Evolutionary conservation across 1,284 basidiomycete genomes (phyloP).

Genomic region (Ganoderma sp.): DNA sequence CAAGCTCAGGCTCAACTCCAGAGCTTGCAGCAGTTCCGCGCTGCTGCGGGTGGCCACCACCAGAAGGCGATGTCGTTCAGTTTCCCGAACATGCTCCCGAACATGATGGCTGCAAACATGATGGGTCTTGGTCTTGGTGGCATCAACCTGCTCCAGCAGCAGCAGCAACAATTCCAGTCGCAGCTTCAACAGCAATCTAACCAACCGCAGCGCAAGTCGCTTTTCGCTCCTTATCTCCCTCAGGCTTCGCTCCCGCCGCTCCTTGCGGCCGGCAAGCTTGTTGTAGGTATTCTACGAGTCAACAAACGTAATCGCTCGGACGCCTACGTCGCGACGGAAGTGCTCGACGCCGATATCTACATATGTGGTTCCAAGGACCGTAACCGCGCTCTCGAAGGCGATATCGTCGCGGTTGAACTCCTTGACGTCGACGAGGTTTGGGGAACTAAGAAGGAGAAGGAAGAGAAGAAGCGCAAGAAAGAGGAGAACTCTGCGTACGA

Average conservation of each 20-base stretch:
- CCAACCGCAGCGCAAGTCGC: conserved; percentile 95
- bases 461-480: conserved; percentile 99
- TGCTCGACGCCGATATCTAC: conserved; percentile 98
- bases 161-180: conserved; percentile 89
- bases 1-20: conserved; percentile 97
- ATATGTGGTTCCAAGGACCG: conserved; percentile 99
- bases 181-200: conserved; percentile 89
- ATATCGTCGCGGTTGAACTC: conserved; percentile 98
- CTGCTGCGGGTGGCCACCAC: conserved; percentile 93
- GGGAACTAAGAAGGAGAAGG: conserved; percentile 99
- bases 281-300: conserved; percentile 96
- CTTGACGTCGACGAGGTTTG: conserved; percentile 98
- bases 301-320: conserved; percentile 99
- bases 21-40: conserved; percentile 96
- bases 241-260: conserved; percentile 97
- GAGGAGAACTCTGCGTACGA: conserved; percentile 97
- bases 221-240: conserved; percentile 98
- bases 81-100: conserved; percentile 95
- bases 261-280: conserved; percentile 96
- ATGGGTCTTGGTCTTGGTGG: conserved; percentile 86
- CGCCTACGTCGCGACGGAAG: conserved; percentile 99
- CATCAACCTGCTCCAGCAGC: conserved; percentile 81
- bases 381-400: conserved; percentile 97
- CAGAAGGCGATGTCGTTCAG: conserved; percentile 97
- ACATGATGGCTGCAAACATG: conserved; percentile 95